A percentile compares a stretch with the other conserved stretches of the same genome.
These are phyloP conservation scores for Clarkia xantiana DNA, from an alignment of 345 rosid genomes.

Conservation along the genomic window DNA sequence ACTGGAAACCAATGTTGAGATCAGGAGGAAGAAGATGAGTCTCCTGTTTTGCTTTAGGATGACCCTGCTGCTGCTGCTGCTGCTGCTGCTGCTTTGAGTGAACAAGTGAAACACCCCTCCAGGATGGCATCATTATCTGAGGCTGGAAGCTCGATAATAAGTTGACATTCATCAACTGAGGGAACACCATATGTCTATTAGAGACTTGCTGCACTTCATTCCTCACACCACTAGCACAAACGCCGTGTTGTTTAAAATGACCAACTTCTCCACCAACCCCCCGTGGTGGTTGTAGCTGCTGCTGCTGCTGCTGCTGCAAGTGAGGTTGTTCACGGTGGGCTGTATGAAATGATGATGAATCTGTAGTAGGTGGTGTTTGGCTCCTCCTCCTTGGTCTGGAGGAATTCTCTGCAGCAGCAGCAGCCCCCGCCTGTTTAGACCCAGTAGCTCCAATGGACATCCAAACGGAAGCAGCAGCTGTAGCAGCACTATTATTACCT, in stretches of 20 bases:
- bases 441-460: conserved; percentile 77
- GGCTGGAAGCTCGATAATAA: conserved; percentile 46
- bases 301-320: too few relatives aligned
- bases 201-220: conserved; percentile 32
- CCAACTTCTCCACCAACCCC: too few relatives aligned
- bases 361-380: conserved; percentile 24
- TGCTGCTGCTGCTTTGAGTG: conserved; percentile 31
- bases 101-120: conserved; percentile 44
- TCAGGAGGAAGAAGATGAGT: conserved; percentile 43
- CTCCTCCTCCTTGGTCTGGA: too few relatives aligned
- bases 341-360: conserved; percentile 38
- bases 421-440: conserved; percentile 22
- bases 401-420: conserved; percentile 14
- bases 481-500: conserved; percentile 46
- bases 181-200: conserved; percentile 31
- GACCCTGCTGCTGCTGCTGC: conserved; percentile 16
- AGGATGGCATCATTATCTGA: conserved; percentile 25
- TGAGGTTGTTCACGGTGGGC: conserved; percentile 6
- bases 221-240: conserved; percentile 23
- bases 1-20: conserved; percentile 72
- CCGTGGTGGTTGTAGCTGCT: too few relatives aligned
- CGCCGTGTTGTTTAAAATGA: conserved; percentile 44
- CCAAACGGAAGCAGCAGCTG: conserved; percentile 68
- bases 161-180: conserved; percentile 40
- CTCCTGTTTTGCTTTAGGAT: conserved; percentile 31